Evolutionary conservation across 305 asterid species (phyloP).

Genomic region (Coffea humblotiana): DNA sequence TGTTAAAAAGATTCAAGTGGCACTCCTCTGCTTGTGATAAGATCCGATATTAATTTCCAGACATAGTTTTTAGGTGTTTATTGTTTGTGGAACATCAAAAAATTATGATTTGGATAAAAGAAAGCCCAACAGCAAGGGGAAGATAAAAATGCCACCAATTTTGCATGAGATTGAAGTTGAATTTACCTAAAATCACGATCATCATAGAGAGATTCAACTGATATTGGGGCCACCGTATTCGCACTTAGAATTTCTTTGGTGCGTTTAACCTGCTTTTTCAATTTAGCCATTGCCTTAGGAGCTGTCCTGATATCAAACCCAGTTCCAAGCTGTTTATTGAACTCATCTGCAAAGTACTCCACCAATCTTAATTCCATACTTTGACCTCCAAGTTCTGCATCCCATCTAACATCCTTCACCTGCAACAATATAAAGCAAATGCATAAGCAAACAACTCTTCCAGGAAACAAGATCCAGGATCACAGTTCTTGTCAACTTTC

Average conservation of each 20-base stretch:
- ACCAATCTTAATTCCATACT: slow-evolving; percentile 84
- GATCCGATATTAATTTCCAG: not conserved
- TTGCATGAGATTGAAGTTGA: not conserved
- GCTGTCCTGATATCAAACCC: slow-evolving; percentile 74
- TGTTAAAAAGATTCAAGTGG: not conserved
- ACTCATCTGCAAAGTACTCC: slow-evolving; percentile 88
- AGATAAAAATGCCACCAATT: not conserved
- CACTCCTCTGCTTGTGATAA: not conserved
- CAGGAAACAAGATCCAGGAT: not conserved
- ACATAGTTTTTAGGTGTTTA: not conserved
- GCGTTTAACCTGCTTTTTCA: slow-evolving; percentile 97
- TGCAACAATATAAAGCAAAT: slow-evolving; percentile 26
- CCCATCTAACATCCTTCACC: slow-evolving; percentile 98
- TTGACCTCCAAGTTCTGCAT: slow-evolving; percentile 94
- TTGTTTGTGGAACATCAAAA: not conserved
- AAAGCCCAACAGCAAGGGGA: not conserved
- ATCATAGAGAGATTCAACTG: slow-evolving; percentile 88
- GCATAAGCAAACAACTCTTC: not conserved
- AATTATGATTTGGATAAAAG: not conserved
- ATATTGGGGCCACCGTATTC: slow-evolving; percentile 85
- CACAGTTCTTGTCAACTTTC: not conserved
- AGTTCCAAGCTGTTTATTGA: slow-evolving; percentile 83
- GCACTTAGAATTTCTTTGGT: slow-evolving; percentile 98
- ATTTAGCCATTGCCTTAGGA: slow-evolving; percentile 91
- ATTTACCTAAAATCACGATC: slow-evolving; percentile 91